phyloP scores from a whole-genome alignment of 495 filamentous ascomycete genomes.

The Penicillium mononematosum region DNA sequence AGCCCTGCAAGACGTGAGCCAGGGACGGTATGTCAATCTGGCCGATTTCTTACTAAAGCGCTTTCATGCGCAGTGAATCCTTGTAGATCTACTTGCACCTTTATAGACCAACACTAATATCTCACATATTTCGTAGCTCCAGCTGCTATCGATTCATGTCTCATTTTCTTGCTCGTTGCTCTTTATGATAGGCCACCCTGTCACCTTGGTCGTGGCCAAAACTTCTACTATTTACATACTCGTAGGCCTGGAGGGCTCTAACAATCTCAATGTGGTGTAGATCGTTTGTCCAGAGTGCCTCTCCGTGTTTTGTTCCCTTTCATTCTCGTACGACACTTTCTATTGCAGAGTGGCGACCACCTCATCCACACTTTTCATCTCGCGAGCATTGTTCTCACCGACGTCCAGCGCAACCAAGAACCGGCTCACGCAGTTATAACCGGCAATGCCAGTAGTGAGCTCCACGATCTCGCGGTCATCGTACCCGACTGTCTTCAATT shows the following conservation, averaged over 20 bases:
- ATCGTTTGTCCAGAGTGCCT: background rate
- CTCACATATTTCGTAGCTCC: background rate
- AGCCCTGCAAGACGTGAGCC: slow-evolving; percentile 30
- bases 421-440: slow-evolving; percentile 84
- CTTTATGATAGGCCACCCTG: background rate
- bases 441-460: slow-evolving; percentile 73
- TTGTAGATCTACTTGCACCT: slow-evolving; percentile 27
- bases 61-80: slow-evolving; percentile 20
- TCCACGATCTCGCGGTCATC: slow-evolving; percentile 64
- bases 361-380: slow-evolving; percentile 47
- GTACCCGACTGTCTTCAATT: slow-evolving; percentile 49
- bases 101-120: slow-evolving; percentile 13
- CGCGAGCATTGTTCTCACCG: slow-evolving; percentile 42
- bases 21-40: slow-evolving; percentile 33
- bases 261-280: background rate
- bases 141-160: background rate
- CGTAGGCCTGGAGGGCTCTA: background rate
- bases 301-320: background rate
- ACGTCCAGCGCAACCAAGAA: slow-evolving; percentile 84
- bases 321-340: background rate
- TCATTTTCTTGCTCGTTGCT: background rate
- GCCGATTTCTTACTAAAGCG: slow-evolving; percentile 33
- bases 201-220: too few relatives aligned
- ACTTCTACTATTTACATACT: background rate
- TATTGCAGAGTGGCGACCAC: slow-evolving; percentile 28